Base-by-base conservation (phyloP, 169 alveolate genomes). In the Cytauxzoon felis region DNA sequence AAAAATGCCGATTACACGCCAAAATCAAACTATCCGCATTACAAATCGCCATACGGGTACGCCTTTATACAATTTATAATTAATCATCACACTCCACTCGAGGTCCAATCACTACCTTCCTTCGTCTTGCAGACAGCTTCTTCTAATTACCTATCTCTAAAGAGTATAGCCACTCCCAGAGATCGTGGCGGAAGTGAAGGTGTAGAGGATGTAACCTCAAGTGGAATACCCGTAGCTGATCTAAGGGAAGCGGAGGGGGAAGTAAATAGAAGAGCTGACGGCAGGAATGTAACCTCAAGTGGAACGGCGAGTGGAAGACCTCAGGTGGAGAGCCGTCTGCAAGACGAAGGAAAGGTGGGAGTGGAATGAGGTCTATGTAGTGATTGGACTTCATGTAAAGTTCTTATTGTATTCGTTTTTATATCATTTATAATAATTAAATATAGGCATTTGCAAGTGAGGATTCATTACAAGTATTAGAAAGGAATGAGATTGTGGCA, bases 1-100 rank as follows among this genome's bases (percentile, higher is more conserved):
- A 92, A 34, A 94, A 92, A 69, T 94, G 98, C 59, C 78, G 93
- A 27, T 75, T 94, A 53, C 96, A 94, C 59, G 97, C 96, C 19
- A 94, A 91, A 75, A 61, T 94, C 36, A 91, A 94, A 75, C 81
- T 93, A 32, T 82, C 93, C 8, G 97, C 97, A 0, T 80, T 94
- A 33, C 94, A 91, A 26, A 87, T 94, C 29, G 95, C 93, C 33
- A 78, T 92, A 32, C 92, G 71, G 66, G 90, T 82, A 23, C 11
- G 24, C 58, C 64, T 47, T 51, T 9, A 29, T 60, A 2, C 1
- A 1, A 16, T 38, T 42, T 16, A 59, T n/a, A n/a, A n/a, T n/a
- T n/a, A 24, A 23, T 2, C 9, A 2, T 21, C n/a, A 18, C 7
- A 21, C 18, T 24, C 50, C 18, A 8, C 53, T 40, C 19, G 24